Conservation (phyloP, 805 yeast species). For the Metschnikowia santaceciliae region DNA sequence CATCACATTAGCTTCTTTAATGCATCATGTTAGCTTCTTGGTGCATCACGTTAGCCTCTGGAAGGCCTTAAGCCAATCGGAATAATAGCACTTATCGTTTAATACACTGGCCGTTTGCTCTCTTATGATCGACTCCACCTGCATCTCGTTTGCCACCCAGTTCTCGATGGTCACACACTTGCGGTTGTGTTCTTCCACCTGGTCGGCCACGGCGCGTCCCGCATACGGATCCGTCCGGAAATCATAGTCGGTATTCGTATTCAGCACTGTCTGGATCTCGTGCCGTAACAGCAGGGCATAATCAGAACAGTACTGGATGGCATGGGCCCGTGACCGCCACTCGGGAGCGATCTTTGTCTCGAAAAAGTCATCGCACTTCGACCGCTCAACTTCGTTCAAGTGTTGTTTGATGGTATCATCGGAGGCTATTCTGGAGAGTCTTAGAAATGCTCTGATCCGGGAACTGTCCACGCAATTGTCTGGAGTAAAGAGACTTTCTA, state of each 20-base stretch:
- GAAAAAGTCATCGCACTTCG: constrained; percentile 29
- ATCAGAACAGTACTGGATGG: constrained; percentile 29
- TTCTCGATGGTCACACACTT: constrained; percentile 28
- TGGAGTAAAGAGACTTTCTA: constrained; percentile 19
- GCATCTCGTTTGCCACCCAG: constrained; percentile 35
- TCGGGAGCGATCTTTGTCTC: constrained; percentile 27
- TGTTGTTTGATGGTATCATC: constrained; percentile 40
- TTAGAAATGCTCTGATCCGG: constrained; percentile 35
- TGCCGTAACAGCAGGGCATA: constrained; percentile 25
- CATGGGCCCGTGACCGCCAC: constrained; percentile 32
- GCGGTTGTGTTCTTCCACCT: constrained; percentile 21
- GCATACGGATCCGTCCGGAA: constrained; percentile 41
- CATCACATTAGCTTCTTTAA: too few species aligned
- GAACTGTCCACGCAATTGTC: constrained; percentile 33
- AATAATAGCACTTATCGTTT: constrained; percentile 34
- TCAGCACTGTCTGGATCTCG: constrained; percentile 5
- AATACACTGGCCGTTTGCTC: constrained; percentile 31
- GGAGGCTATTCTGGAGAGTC: constrained; percentile 36
- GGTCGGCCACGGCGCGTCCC: constrained; percentile 19
- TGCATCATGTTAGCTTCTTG: too few species aligned
- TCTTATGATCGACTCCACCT: constrained; percentile 31
- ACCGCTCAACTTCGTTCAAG: constrained; percentile 26
- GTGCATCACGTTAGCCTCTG: constrained; percentile 1
- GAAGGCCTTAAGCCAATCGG: constrained; percentile 34
- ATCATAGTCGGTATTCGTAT: constrained; percentile 19